A percentile compares a stretch with the other conserved stretches of the same genome.
phyloP scores from a whole-genome alignment of 768 basidiomycete species.

The Boletus vermiculosoides region DNA sequence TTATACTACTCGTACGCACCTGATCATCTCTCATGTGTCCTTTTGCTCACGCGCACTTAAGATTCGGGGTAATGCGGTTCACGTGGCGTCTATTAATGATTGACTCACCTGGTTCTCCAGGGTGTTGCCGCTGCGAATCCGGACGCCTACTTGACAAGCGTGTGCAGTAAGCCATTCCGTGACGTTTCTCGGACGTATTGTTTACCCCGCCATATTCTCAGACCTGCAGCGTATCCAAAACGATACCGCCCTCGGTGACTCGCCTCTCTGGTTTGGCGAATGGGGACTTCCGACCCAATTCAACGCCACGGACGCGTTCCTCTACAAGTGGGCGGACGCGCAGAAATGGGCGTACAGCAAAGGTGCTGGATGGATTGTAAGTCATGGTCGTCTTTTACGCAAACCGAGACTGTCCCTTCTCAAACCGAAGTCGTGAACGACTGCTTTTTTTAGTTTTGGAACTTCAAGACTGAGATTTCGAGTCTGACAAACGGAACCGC shows the following conservation, averaged over 20 bases:
- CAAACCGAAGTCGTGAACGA: not conserved
- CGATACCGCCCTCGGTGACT: constrained; percentile 44
- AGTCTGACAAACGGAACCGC: constrained; percentile 41
- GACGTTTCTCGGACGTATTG: not conserved
- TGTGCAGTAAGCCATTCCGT: constrained; percentile 58
- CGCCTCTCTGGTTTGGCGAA: constrained; percentile 57
- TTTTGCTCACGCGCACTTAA: constrained; percentile 24
- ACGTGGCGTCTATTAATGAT: not conserved
- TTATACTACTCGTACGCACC: constrained; percentile 65
- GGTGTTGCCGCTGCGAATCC: constrained; percentile 68
- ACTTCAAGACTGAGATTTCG: constrained; percentile 69
- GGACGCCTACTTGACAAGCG: constrained; percentile 60
- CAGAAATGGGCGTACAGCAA: constrained; percentile 66
- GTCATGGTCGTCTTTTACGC: constrained; percentile 20
- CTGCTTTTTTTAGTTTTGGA: constrained; percentile 52
- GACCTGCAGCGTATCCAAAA: constrained; percentile 57
- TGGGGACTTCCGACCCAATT: constrained; percentile 68
- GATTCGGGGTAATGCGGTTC: constrained; percentile 52
- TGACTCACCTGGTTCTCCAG: constrained; percentile 32
- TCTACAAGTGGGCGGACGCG: constrained; percentile 70
- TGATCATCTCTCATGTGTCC: not conserved
- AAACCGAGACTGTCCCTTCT: not conserved
- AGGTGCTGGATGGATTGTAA: constrained; percentile 65
- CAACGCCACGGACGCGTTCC: constrained; percentile 58
- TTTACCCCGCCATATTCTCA: constrained; percentile 25